phyloP scores from a whole-genome alignment of 2,329 filamentous ascomycete genomes.

The Sclerotinia subarctica region DNA sequence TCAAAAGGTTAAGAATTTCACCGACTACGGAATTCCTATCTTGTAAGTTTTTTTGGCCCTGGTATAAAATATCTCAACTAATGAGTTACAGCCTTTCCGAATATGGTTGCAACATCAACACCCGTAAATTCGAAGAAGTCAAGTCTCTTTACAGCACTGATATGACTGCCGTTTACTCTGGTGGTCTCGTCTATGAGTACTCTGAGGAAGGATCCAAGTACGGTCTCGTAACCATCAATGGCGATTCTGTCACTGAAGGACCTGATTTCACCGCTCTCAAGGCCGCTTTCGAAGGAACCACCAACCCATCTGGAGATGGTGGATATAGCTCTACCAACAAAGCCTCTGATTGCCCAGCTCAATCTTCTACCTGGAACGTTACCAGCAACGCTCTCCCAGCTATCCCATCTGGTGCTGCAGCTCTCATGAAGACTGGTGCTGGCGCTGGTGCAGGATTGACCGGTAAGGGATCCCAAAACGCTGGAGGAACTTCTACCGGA shows the following conservation, averaged over 20 bases:
- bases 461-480: constrained; percentile 36
- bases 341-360: constrained; percentile 45
- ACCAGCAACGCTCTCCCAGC: constrained; percentile 46
- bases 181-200: constrained; percentile 96
- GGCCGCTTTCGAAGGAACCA: constrained; percentile 43
- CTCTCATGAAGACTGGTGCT: constrained; percentile 48
- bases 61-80: constrained; percentile 11
- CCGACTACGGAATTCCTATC: constrained; percentile 64
- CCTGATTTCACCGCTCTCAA: constrained; percentile 49
- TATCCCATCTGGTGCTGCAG: constrained; percentile 45
- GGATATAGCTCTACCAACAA: constrained; percentile 44
- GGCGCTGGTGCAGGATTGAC: constrained; percentile 45
- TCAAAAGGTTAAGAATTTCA: constrained; percentile 65
- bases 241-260: constrained; percentile 41
- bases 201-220: constrained; percentile 74
- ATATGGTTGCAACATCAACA: constrained; percentile 83
- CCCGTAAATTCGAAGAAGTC: constrained; percentile 78
- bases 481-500: constrained; percentile 33
- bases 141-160: constrained; percentile 72
- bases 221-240: constrained; percentile 47
- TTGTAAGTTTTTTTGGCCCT: constrained; percentile 31
- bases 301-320: constrained; percentile 50
- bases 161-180: constrained; percentile 90
- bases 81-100: constrained; percentile 61
- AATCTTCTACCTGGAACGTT: constrained; percentile 49